These are phyloP conservation scores for Alternaria postmessia DNA, from an alignment of 2,329 filamentous ascomycete genomes.

Conservation along the genomic window DNA sequence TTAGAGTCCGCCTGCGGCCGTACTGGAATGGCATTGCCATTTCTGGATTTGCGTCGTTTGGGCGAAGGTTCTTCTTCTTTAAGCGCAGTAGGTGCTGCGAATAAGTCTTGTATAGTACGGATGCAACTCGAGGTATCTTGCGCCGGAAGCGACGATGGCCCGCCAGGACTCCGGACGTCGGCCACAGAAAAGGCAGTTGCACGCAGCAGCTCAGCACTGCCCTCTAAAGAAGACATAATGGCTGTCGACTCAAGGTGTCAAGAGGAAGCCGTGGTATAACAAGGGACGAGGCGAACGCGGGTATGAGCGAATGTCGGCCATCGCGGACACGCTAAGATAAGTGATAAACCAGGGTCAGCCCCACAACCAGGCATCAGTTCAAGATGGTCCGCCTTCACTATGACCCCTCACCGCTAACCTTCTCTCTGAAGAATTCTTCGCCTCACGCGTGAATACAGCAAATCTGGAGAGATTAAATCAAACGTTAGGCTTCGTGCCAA, in stretches of 20 bases:
- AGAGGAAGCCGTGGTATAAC: neutral
- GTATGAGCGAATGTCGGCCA: conserved; percentile 10
- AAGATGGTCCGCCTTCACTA: neutral
- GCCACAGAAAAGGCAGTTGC: neutral
- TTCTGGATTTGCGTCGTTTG: conserved; percentile 42
- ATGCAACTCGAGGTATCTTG: conserved; percentile 23
- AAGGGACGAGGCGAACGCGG: conserved; percentile 17
- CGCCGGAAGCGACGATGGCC: conserved; percentile 6
- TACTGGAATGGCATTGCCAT: conserved; percentile 2
- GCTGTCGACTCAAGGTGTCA: neutral
- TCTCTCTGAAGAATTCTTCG: neutral
- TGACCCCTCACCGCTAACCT: neutral
- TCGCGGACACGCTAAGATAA: conserved; percentile 32
- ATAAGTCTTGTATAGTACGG: conserved; percentile 24
- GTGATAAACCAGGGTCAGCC: conserved; percentile 11
- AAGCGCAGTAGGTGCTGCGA: conserved; percentile 17
- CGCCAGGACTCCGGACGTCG: neutral
- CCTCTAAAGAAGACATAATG: conserved; percentile 31
- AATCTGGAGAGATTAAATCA: neutral
- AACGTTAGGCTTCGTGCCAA: neutral
- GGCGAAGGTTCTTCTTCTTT: conserved; percentile 25
- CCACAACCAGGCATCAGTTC: conserved; percentile 17
- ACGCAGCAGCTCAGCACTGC: conserved; percentile 26
- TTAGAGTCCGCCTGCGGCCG: conserved; percentile 16
- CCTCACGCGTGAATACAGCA: neutral